Evolutionary conservation across 1,284 basidiomycete species (phyloP), one percentile per base, ranked within the genome.

Genomic region (Ganoderma resinaceum): DNA sequence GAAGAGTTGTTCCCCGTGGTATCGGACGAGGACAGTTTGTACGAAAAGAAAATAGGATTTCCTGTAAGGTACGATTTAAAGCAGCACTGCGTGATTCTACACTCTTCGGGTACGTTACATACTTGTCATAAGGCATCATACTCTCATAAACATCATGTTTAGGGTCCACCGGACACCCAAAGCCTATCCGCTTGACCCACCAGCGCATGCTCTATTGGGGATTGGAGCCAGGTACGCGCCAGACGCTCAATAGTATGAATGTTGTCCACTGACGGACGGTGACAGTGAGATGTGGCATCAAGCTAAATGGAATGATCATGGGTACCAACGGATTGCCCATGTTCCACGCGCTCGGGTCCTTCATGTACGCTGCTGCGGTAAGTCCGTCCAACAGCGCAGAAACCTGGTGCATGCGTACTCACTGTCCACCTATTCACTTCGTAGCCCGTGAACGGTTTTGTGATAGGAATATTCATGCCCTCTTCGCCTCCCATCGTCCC

Each of bases 301-400:
- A 74, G 42, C 61, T 74, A 6, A 38, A 35, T 11, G 62, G 35
- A 2, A 67, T 33, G 16, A 52, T 69, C 35, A 49, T 74, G 9
- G 70, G 68, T 23, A 66, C 66, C 8, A 74, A 76, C 40, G 65
- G 70, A 4, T 58, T 67, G 16, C 74, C 75, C 0, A 67, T 75
- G 69, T 78, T 72, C 61, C 77, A 76, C 57, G 75, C 66, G 9
- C 42, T 77, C 43, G 75, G 75, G 1, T 49, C 72, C 14, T 61
- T 70, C 29, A 63, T 71, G 23, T 66, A 57, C n/a, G 68, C 67
- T 61, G 69, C 68, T 16, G 37, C 61, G 31, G 67, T 69, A 33
- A 49, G 73, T 75, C 4, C 37, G 2, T 12, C 11, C 9, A 38
- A 12, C 4, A 38, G 9, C 2, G 37, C 4, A n/a, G n/a, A n/a